phyloP scores from a whole-genome alignment of 164 flowering plant genomes.

The Amborella trichopoda region DNA sequence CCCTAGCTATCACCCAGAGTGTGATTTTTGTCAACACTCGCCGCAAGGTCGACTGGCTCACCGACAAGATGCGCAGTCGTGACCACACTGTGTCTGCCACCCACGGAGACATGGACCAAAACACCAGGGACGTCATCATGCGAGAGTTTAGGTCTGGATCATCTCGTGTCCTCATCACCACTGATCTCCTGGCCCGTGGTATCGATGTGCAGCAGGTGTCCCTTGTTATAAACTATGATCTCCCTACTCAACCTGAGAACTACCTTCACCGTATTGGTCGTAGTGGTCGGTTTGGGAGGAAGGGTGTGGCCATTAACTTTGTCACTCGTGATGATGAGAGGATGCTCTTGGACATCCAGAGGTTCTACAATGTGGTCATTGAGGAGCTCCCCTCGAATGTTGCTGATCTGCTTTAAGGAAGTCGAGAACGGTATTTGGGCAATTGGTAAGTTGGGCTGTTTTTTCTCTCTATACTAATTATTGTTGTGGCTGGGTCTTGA shows the following conservation, averaged over 20 bases:
- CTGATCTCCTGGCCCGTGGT: conserved; percentile 83
- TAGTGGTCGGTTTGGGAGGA: conserved; percentile 81
- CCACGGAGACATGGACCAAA: conserved; percentile 88
- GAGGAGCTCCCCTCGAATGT: conserved; percentile 75
- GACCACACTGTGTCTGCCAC: conserved; percentile 90
- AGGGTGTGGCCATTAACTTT: conserved; percentile 83
- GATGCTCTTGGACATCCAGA: conserved; percentile 73
- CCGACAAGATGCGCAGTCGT: conserved; percentile 80
- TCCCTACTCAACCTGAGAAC: conserved; percentile 85
- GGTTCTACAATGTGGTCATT: conserved; percentile 59
- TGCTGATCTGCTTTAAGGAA: conserved; percentile 67
- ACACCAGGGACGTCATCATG: conserved; percentile 80
- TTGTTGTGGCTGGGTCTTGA: too few species aligned
- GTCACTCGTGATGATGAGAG: conserved; percentile 67
- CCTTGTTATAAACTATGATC: conserved; percentile 72
- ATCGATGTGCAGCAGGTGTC: conserved; percentile 91
- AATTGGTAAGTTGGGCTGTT: too few species aligned
- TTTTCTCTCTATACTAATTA: too few species aligned
- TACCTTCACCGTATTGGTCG: conserved; percentile 89
- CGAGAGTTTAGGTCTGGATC: conserved; percentile 85
- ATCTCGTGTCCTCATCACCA: conserved; percentile 79
- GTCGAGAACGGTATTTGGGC: too few species aligned
- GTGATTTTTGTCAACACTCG: conserved; percentile 85
- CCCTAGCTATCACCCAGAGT: conserved; percentile 82
- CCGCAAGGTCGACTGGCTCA: conserved; percentile 91